A percentile compares a stretch with the other conserved stretches of the same genome.
Conservation (phyloP, 495 filamentous ascomycete species). For the Aspergillus biplanus region DNA sequence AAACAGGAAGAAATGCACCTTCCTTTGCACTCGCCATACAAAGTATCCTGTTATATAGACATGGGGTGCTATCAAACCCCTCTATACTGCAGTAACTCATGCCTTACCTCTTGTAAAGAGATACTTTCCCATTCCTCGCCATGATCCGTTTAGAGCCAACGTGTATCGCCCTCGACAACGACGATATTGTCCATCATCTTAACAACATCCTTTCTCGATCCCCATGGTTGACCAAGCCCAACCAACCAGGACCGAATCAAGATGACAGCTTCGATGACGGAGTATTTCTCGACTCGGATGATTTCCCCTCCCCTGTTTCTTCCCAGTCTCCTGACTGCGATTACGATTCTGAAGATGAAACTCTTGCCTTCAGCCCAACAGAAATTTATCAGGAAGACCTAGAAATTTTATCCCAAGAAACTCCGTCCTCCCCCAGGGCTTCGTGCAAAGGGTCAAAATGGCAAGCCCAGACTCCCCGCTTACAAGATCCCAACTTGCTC, state of each 20-base stretch:
- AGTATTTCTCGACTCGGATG: constrained; percentile 19
- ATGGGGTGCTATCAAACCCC: no score
- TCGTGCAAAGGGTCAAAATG: no score
- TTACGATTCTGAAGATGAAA: constrained; percentile 3
- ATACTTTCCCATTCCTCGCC: background rate
- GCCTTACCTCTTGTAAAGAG: no score
- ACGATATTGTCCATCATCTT: constrained; percentile 50
- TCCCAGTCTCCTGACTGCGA: constrained; percentile 10
- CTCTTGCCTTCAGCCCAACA: background rate
- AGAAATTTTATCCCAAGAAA: background rate
- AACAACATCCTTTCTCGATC: constrained; percentile 26
- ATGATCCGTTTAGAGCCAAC: constrained; percentile 63
- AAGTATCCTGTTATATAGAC: no score
- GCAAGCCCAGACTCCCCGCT: no score
- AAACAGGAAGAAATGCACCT: no score
- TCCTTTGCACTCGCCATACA: no score
- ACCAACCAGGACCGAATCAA: constrained; percentile 27
- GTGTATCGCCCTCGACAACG: constrained; percentile 53
- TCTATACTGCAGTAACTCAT: no score
- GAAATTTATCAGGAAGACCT: background rate
- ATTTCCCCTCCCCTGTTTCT: constrained; percentile 11
- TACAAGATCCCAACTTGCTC: no score
- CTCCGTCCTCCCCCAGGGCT: background rate
- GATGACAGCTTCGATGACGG: constrained; percentile 20
- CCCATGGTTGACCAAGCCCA: constrained; percentile 21